Conservation (phyloP, 306 rosid species). For the Begonia fuchsioides region DNA sequence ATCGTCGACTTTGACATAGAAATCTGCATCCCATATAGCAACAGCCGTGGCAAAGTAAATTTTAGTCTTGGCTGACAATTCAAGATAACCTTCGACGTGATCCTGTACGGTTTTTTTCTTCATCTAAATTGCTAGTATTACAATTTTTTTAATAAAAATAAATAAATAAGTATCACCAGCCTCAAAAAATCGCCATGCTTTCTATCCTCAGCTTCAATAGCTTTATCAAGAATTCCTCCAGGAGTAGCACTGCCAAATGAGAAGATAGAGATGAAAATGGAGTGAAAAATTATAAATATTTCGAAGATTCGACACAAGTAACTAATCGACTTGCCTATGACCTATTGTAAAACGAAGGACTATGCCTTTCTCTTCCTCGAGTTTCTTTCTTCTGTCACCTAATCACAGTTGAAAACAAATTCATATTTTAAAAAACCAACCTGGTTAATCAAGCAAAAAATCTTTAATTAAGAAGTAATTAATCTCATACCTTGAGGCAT, state of each 20-base stretch:
- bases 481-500: slow-evolving; percentile 39
- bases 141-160: background rate
- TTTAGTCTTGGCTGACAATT: slow-evolving; percentile 47
- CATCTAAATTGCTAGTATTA: background rate
- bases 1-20: slow-evolving; percentile 46
- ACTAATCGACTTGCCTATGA: slow-evolving; percentile 26
- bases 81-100: slow-evolving; percentile 50
- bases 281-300: background rate
- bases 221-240: slow-evolving; percentile 49
- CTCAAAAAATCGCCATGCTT: slow-evolving; percentile 39
- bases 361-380: slow-evolving; percentile 44
- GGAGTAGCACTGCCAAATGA: slow-evolving; percentile 34
- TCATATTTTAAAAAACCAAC: background rate
- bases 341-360: slow-evolving; percentile 43
- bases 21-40: slow-evolving; percentile 42
- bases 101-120: slow-evolving; percentile 14
- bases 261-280: background rate
- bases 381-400: slow-evolving; percentile 41
- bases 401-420: background rate
- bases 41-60: slow-evolving; percentile 38
- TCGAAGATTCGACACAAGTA: too few species aligned
- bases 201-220: slow-evolving; percentile 43
- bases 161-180: slow-evolving; percentile 25
- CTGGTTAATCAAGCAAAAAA: too few species aligned
- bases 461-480: too few species aligned